Evolutionary conservation across 768 basidiomycete genomes (phyloP), one percentile per base, ranked within the genome.

Genomic region (Trametes punicea): DNA sequence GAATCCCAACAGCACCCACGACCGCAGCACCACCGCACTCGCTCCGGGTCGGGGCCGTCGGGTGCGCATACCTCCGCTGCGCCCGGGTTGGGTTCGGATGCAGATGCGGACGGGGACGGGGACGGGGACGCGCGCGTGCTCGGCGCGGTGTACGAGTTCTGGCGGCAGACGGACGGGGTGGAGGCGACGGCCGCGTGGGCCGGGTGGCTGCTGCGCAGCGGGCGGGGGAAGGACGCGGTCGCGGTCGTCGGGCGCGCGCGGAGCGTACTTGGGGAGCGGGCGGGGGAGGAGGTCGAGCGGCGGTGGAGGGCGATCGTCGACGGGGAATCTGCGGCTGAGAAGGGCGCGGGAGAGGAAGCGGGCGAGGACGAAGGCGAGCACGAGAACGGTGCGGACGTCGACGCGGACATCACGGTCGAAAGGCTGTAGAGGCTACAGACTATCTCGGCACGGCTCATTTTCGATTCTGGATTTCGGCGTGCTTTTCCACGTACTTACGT

Each of bases 161-260:
- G 82, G 81, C 70, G 74, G 25, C 61, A 62, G 47, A 56, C 67
- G 48, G 75, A 78, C 27, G 59, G 59, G 16, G 65, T 71, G 41
- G 70, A 67, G 52, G 79, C 81, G 36, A 67, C 71, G 31, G 59
- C 73, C 44, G 70, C 65, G 55, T 82, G 78, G 77, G 79, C 75
- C 15, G 62, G 64, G 51, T 83, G 82, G 81, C 57, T 83, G 27
- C 63, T 76, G 64, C 57, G 54, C 40, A 63, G 67, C 48, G 77
- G 75, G 30, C 65, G 70, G 50, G 80, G 77, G 33, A 69, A 65
- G 46, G 74, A 72, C 59, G 79, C 75, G 51, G 70, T 67, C 33
- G 70, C 60, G 39, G 65, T 74, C 38, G 68, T 81, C 44, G 69
- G 67, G 36, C 65, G 63, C 49, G 71, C 65, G 56, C 64, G 67